These are phyloP conservation scores for Penicillium simplicissimum DNA, from an alignment of 495 filamentous ascomycete species.

Conservation along the genomic window DNA sequence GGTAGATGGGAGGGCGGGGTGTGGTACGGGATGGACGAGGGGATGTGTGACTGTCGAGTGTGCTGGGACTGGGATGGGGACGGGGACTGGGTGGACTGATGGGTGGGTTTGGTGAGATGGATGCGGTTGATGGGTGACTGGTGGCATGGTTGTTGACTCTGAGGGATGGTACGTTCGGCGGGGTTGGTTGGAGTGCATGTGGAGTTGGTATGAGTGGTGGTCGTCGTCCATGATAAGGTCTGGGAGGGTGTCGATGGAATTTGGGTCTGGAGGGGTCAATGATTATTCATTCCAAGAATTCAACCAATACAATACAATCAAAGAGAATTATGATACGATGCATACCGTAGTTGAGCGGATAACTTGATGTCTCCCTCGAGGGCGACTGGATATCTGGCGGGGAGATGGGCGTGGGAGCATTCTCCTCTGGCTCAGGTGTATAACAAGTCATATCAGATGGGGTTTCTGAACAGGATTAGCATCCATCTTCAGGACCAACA, in stretches of 20 bases:
- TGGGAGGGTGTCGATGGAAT: constrained; percentile 25
- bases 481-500: neutral
- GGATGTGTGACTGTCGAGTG: neutral
- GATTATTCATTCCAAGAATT: neutral
- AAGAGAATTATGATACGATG: neutral
- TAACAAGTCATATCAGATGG: constrained; percentile 48
- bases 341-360: constrained; percentile 26
- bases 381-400: constrained; percentile 37
- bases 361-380: constrained; percentile 29
- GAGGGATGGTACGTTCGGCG: constrained; percentile 12
- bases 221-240: constrained; percentile 32
- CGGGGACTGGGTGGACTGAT: neutral
- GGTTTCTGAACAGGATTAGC: constrained; percentile 31
- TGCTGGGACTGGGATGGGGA: neutral
- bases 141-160: constrained; percentile 2
- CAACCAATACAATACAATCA: constrained; percentile 11
- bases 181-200: constrained; percentile 19
- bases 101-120: neutral
- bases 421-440: constrained; percentile 39
- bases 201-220: constrained; percentile 12
- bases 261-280: constrained; percentile 20
- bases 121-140: neutral
- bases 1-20: neutral
- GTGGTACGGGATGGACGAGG: neutral
- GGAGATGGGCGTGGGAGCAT: constrained; percentile 35